phyloP scores from a whole-genome alignment of 441 rosid genomes.

The Pelargonium myrrhifolium region DNA sequence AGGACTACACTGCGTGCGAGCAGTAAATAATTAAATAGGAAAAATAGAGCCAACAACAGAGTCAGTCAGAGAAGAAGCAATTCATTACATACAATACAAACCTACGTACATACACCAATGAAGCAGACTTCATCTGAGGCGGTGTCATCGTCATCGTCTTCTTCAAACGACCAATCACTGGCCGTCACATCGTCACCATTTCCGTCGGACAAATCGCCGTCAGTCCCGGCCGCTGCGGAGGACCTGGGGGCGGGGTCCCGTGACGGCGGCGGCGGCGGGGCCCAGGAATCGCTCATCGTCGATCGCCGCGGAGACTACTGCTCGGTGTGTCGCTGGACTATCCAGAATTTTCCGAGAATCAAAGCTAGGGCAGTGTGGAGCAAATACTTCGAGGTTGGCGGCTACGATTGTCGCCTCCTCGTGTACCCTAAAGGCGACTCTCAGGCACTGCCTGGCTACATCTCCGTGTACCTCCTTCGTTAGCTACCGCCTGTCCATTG shows the following conservation, averaged over 20 bases:
- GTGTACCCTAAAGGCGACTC: constrained; percentile 97
- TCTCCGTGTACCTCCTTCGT: constrained; percentile 89
- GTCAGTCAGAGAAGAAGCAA: constrained; percentile 2
- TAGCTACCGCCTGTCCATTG: constrained; percentile 83
- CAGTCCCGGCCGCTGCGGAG: constrained; percentile 37
- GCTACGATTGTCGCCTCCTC: constrained; percentile 89
- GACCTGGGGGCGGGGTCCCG: constrained; percentile 44
- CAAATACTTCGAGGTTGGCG: constrained; percentile 98
- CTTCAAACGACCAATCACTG: constrained; percentile 43
- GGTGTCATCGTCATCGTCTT: constrained; percentile 42
- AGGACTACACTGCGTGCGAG: too few species aligned
- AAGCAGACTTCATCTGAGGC: constrained; percentile 55
- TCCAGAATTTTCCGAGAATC: constrained; percentile 62
- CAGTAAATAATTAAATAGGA: neutral
- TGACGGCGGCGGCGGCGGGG: constrained; percentile 62
- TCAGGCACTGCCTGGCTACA: constrained; percentile 92
- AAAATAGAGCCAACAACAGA: neutral
- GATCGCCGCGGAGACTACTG: constrained; percentile 85
- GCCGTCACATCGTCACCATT: constrained; percentile 23
- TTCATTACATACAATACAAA: neutral
- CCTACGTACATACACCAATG: constrained; percentile 26
- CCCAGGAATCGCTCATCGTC: constrained; percentile 65
- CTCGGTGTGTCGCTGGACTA: constrained; percentile 92
- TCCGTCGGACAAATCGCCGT: too few species aligned
- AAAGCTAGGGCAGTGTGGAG: constrained; percentile 95